phyloP scores from a whole-genome alignment of 2,329 filamentous ascomycete genomes.

The Fusarium mangiferae region DNA sequence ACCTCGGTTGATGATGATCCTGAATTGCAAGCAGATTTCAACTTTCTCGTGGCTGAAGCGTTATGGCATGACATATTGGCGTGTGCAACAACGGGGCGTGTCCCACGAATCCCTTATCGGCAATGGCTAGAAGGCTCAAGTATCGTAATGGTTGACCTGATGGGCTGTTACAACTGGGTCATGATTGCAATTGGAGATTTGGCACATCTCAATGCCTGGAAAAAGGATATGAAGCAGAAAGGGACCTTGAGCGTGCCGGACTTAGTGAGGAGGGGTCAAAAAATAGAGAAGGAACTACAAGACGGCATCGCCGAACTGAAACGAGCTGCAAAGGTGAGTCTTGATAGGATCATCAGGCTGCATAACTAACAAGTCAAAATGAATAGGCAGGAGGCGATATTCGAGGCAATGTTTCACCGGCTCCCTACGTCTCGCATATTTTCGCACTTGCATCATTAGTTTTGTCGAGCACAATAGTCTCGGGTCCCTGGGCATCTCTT shows the following conservation, averaged over 20 bases:
- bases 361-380: background rate
- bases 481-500: background rate
- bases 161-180: background rate
- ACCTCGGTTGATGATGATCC: accelerated
- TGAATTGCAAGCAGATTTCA: background rate
- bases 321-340: background rate
- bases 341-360: accelerated
- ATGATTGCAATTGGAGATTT: background rate
- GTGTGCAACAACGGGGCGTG: background rate
- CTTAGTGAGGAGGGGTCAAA: background rate
- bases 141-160: background rate
- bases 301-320: background rate
- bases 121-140: background rate
- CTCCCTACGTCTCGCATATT: background rate
- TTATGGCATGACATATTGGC: background rate
- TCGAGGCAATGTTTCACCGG: background rate
- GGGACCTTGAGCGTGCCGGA: background rate
- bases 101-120: background rate
- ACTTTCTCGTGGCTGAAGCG: background rate
- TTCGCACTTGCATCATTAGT: background rate
- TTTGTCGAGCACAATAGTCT: background rate
- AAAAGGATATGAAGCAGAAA: background rate
- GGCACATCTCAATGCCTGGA: background rate
- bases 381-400: accelerated
- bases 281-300: background rate